Conservation (phyloP, 805 yeast species). For the Lipomyces orientalis region DNA sequence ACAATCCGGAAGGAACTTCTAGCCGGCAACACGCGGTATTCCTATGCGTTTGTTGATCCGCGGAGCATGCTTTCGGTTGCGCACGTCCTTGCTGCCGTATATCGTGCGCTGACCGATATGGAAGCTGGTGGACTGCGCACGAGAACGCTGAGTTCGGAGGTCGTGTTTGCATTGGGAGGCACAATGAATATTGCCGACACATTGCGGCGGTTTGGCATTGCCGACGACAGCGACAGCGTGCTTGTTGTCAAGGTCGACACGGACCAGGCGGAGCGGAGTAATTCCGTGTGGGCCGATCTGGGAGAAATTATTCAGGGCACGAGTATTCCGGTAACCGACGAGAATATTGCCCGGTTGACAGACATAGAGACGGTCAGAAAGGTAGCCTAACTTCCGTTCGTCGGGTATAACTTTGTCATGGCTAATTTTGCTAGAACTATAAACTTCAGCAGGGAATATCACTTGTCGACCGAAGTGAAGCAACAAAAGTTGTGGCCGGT, state of each 20-base stretch:
- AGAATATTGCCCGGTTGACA: conserved; percentile 11
- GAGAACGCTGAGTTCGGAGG: conserved; percentile 71
- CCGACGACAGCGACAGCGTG: conserved; percentile 53
- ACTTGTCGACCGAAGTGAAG: conserved; percentile 10
- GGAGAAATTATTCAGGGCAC: conserved; percentile 35
- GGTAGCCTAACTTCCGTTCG: background rate
- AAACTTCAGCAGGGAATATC: conserved; percentile 26
- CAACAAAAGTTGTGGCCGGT: conserved; percentile 21
- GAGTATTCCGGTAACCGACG: conserved; percentile 32
- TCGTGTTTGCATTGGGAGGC: conserved; percentile 71
- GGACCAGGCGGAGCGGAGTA: background rate
- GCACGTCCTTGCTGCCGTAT: conserved; percentile 65
- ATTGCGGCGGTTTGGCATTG: conserved; percentile 71
- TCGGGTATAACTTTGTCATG: background rate
- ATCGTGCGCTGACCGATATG: conserved; percentile 63
- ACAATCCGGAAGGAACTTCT: conserved; percentile 55
- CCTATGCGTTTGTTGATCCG: conserved; percentile 72
- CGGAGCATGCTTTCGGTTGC: conserved; percentile 60
- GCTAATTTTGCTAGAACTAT: conserved; percentile 27
- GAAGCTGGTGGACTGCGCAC: conserved; percentile 58
- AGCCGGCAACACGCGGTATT: conserved; percentile 54
- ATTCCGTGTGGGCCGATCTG: conserved; percentile 19
- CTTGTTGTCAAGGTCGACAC: conserved; percentile 56
- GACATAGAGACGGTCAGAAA: conserved; percentile 25
- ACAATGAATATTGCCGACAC: conserved; percentile 75